Evolutionary conservation across 495 filamentous ascomycete species (phyloP).

Genomic region (Glarea lozoyensis): DNA sequence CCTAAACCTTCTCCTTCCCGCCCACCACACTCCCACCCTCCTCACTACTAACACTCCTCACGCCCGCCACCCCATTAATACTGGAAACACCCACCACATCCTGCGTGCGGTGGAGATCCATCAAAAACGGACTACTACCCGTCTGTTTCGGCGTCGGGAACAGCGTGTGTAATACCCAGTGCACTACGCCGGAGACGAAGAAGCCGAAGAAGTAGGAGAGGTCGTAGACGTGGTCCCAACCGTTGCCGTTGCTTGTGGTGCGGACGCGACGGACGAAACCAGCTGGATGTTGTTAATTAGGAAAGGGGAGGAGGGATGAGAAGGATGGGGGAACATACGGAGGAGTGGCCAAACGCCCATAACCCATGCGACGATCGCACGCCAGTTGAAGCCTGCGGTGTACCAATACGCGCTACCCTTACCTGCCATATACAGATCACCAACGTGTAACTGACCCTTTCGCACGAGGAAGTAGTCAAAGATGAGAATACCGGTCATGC

Average conservation of each 20-base stretch:
- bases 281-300: conserved; percentile 11
- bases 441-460: conserved; percentile 62
- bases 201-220: conserved; percentile 21
- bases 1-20: too few species aligned
- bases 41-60: too few species aligned
- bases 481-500: conserved; percentile 31
- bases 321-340: conserved; percentile 6
- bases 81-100: too few species aligned
- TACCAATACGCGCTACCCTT: conserved; percentile 61
- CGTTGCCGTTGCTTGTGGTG: conserved; percentile 6
- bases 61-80: too few species aligned
- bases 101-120: conserved; percentile 11
- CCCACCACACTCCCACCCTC: too few species aligned
- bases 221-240: conserved; percentile 20
- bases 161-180: conserved; percentile 10
- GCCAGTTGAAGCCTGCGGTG: conserved; percentile 67
- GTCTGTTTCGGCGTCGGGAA: conserved; percentile 17
- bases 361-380: conserved; percentile 75
- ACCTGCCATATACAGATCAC: conserved; percentile 65
- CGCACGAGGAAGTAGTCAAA: conserved; percentile 32
- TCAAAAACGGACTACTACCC: conserved; percentile 12
- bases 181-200: conserved; percentile 11
- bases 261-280: conserved; percentile 21
- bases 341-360: conserved; percentile 48
- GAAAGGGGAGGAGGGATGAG: background rate